Conservation (phyloP, 768 basidiomycete species). For the Trametes gibbosa region DNA sequence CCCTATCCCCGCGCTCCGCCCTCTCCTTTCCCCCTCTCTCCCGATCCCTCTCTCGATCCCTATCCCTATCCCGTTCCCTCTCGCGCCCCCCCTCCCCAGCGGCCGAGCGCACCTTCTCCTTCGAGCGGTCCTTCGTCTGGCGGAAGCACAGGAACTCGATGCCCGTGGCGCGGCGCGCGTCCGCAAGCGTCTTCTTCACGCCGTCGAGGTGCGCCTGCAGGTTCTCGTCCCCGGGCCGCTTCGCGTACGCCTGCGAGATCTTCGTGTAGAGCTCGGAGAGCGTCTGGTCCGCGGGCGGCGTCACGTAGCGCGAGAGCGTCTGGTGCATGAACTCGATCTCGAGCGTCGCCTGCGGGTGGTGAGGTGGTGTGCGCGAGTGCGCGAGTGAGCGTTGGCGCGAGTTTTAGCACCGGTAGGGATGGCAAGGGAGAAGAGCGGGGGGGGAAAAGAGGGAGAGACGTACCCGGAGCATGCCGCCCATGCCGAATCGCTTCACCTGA, state of each 20-base stretch:
- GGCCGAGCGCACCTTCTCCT: slow-evolving; percentile 17
- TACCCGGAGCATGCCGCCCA: slow-evolving; percentile 98
- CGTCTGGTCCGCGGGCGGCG: slow-evolving; percentile 72
- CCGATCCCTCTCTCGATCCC: slow-evolving; percentile 3
- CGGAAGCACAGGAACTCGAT: slow-evolving; percentile 96
- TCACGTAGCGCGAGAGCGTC: slow-evolving; percentile 86
- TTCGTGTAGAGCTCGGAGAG: slow-evolving; percentile 91
- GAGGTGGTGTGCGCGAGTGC: background rate
- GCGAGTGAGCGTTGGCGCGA: background rate
- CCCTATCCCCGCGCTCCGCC: background rate
- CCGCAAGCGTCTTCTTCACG: slow-evolving; percentile 86
- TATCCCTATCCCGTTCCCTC: slow-evolving; percentile 1
- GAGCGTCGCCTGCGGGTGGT: slow-evolving; percentile 76
- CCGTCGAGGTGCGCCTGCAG: slow-evolving; percentile 85
- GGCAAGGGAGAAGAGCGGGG: background rate
- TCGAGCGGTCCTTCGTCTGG: slow-evolving; percentile 50
- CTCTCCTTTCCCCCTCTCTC: background rate
- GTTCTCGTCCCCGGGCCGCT: slow-evolving; percentile 81
- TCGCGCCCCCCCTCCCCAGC: background rate
- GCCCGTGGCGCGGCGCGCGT: slow-evolving; percentile 85
- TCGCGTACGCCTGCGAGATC: slow-evolving; percentile 90
- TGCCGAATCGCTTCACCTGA: slow-evolving; percentile 88
- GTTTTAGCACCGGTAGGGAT: background rate
- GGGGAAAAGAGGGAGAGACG: slow-evolving; percentile 28
- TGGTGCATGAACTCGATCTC: slow-evolving; percentile 99